phyloP scores from a whole-genome alignment of 2,329 filamentous ascomycete genomes.

The Colletotrichum zoysiae region DNA sequence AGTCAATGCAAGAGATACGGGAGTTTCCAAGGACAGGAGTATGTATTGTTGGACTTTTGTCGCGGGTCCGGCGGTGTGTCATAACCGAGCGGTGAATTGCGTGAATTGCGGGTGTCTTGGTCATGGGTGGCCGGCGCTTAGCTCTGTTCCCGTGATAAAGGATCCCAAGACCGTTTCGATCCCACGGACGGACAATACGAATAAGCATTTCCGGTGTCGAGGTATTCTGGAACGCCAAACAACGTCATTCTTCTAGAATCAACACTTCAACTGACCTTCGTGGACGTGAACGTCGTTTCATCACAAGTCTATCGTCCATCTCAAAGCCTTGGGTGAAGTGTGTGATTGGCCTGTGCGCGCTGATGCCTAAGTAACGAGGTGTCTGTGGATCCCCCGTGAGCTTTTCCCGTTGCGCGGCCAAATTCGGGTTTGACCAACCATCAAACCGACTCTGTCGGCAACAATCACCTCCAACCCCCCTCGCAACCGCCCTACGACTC shows the following conservation, averaged over 20 bases:
- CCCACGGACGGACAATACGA: neutral
- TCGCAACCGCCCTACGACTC: constrained; percentile 15
- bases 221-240: neutral
- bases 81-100: constrained; percentile 32
- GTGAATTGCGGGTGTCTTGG: constrained; percentile 29
- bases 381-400: constrained; percentile 44
- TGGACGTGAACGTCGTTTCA: constrained; percentile 21
- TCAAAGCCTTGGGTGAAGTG: constrained; percentile 5
- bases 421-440: constrained; percentile 50
- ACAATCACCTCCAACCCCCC: constrained; percentile 27
- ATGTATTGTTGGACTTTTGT: constrained; percentile 8
- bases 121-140: constrained; percentile 33
- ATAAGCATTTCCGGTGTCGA: neutral
- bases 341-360: constrained; percentile 28
- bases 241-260: constrained; percentile 14
- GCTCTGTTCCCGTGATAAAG: constrained; percentile 16
- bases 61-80: constrained; percentile 36
- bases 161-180: neutral
- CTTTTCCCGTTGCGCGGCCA: constrained; percentile 54
- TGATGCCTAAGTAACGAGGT: constrained; percentile 40
- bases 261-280: neutral
- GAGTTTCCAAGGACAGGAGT: constrained; percentile 29
- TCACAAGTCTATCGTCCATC: constrained; percentile 12
- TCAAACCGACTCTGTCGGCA: constrained; percentile 52
- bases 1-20: constrained; percentile 14